A percentile compares a stretch with the other conserved stretches of the same genome.
phyloP scores from a whole-genome alignment of 768 basidiomycete genomes.

The Rhodotorula kratochvilovae region DNA sequence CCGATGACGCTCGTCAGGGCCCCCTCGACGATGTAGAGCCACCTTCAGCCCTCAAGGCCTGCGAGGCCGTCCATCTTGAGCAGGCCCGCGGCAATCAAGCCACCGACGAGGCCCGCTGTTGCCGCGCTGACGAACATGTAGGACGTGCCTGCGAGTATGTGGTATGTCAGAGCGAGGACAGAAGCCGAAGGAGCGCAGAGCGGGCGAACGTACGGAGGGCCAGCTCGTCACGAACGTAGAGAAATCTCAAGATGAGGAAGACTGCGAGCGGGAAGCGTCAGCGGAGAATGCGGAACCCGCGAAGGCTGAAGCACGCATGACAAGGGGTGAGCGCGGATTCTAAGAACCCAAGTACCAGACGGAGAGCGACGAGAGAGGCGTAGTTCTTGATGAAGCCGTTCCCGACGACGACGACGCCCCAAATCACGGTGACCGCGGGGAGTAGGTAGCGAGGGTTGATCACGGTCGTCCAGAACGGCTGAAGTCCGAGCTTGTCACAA shows the following conservation, averaged over 20 bases:
- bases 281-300: too few relatives aligned
- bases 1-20: constrained; percentile 28
- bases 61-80: constrained; percentile 21
- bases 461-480: constrained; percentile 13
- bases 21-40: constrained; percentile 4
- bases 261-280: too few relatives aligned
- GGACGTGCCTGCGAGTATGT: too few relatives aligned
- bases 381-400: constrained; percentile 34
- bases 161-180: too few relatives aligned
- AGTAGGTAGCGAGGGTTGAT: constrained; percentile 25
- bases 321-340: constrained; percentile 23
- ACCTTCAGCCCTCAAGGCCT: constrained; percentile 13
- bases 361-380: constrained; percentile 11
- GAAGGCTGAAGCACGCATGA: too few relatives aligned
- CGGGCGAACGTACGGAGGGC: constrained; percentile 19
- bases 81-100: constrained; percentile 4
- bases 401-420: constrained; percentile 19
- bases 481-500: too few relatives aligned
- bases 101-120: constrained; percentile 7
- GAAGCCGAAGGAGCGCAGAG: too few relatives aligned
- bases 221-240: constrained; percentile 11
- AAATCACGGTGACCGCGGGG: constrained; percentile 19
- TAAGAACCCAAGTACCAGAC: constrained; percentile 21
- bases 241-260: constrained; percentile 3
- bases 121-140: constrained; percentile 39